Base-by-base conservation (phyloP, 1,284 basidiomycete species). In the Cryptococcus maquisensis region DNA sequence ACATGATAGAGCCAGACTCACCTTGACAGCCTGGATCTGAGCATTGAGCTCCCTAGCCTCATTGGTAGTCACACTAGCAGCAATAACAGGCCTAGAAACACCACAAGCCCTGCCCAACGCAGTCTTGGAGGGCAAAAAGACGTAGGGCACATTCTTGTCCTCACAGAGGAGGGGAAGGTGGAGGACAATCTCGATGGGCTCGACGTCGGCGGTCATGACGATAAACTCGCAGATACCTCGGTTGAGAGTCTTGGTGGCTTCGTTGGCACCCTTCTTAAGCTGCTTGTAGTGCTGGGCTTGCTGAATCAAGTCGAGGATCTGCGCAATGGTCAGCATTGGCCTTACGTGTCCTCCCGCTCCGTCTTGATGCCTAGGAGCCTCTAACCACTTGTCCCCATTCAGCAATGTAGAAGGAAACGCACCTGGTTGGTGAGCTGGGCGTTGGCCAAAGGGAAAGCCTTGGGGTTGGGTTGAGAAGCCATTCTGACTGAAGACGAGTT, bases 201-300 rank as follows among this genome's bases (percentile, higher is more conserved):
- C 94, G 45, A 95, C 95, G 71, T 96, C 92, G 59, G 93, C 96
- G 56, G 96, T 96, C 79, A 99, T 82, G 71, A 99, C 85, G 78
- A 98, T 95, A 79, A 99, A 91, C 79, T 98, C 96, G 67, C 93
- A 90, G 69, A 98, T 94, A 80, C 96, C 95, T 73, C 96, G 90
- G 79, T 98, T 98, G 63, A 98, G 83, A 23, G 96, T 98, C 82
- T 98, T 98, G 65, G 94, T 97, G 86, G 74, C 56, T 66, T 69
- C 74, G 73, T 74, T 76, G 43, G 73, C 76, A 57, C 72, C 95
- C 81, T 98, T 98, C 81, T 98, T 98, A 51, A 98, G 81, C 79
- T 97, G 92, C 79, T 95, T 94, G 81, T 94, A 95, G 76, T 92
- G 87, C 37, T 84, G 82, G 46, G 90, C 90, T 78, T 93, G 88